These are phyloP conservation scores for Parathielavia hyrcaniae DNA, from an alignment of 495 filamentous ascomycete genomes.

Conservation along the genomic window DNA sequence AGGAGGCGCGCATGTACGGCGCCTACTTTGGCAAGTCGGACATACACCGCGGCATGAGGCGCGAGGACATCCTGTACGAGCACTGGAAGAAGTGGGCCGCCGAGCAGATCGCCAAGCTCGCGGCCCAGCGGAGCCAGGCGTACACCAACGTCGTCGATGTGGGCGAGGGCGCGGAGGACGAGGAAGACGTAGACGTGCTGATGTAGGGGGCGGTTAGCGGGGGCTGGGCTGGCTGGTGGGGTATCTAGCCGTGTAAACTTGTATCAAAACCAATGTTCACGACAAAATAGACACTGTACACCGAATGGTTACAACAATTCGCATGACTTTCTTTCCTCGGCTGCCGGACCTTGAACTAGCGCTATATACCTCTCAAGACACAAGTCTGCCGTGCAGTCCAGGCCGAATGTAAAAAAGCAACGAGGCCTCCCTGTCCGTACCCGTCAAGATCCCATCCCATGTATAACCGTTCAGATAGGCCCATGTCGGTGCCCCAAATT, in stretches of 20 bases:
- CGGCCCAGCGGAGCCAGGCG: conserved; percentile 44
- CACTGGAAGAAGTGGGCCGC: conserved; percentile 77
- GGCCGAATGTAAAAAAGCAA: not conserved
- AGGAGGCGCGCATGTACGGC: conserved; percentile 80
- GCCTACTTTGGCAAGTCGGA: conserved; percentile 75
- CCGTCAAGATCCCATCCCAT: not conserved
- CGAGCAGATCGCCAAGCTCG: conserved; percentile 39
- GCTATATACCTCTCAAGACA: not conserved
- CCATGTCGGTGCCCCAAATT: not conserved
- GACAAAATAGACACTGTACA: conserved; percentile 12
- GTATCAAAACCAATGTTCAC: conserved; percentile 7
- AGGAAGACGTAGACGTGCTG: conserved; percentile 8
- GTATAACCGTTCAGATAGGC: not conserved
- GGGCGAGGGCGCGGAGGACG: conserved; percentile 16
- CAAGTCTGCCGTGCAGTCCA: not conserved
- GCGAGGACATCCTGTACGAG: conserved; percentile 74
- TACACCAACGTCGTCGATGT: conserved; percentile 29
- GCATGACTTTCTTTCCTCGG: not conserved
- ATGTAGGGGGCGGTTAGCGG: not conserved
- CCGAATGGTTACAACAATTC: not conserved
- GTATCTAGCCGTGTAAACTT: conserved; percentile 5
- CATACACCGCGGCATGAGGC: conserved; percentile 68
- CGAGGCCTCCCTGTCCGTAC: not conserved
- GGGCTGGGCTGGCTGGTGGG: not conserved
- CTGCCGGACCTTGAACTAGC: not conserved